Evolutionary conservation across 441 rosid genomes (phyloP), one percentile per base, ranked within the genome.

Genomic region (Adansonia gregorii): DNA sequence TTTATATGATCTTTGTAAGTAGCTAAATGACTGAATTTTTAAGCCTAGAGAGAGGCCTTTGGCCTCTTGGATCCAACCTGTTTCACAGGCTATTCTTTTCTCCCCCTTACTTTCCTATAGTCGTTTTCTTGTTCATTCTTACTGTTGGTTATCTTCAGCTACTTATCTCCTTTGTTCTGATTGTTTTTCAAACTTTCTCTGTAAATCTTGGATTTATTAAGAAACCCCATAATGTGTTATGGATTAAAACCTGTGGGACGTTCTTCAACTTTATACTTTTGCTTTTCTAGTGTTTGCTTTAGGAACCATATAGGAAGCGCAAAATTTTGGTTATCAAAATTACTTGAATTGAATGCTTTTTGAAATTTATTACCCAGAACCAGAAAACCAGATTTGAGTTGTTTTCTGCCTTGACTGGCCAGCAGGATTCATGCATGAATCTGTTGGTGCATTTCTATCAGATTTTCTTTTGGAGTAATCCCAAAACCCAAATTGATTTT

Each of bases 341-440:
- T 17, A 11, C 15, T 43, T 51, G 20, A 69, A 49, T 22, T 27
- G 12, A 49, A 69, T 69, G 59, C 43, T 22, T 69, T 49, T 15
- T 14, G 46, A 27, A 52, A 51, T 19, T 66, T 66, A 17, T 41
- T 66, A 66, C 71, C 71, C 71, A 66, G 43, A 66, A 66, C 71
- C 31, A 66, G 14, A 66, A 43, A 66, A 43, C 8, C 31, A 3
- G 52, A 66, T 66, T 66, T 17, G 51, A 66, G 8, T 5, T 31
- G 9, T 17, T 14, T 14, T 27, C 19, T 61, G n/a, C 52, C 27
- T 43, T 66, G 71, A 15, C 15, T 66, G 51, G 71, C 12, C 17
- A 66, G 52, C 8, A 43, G 27, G 27, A 19, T 69, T 69, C 59
- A 27, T 69, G 73, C 73, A 69, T 48, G 58, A 69, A 69, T 69